A percentile compares a stretch with the other conserved stretches of the same genome.
Evolutionary conservation across 805 yeast species (phyloP).

Genomic region (Starmerella etchellsii): DNA sequence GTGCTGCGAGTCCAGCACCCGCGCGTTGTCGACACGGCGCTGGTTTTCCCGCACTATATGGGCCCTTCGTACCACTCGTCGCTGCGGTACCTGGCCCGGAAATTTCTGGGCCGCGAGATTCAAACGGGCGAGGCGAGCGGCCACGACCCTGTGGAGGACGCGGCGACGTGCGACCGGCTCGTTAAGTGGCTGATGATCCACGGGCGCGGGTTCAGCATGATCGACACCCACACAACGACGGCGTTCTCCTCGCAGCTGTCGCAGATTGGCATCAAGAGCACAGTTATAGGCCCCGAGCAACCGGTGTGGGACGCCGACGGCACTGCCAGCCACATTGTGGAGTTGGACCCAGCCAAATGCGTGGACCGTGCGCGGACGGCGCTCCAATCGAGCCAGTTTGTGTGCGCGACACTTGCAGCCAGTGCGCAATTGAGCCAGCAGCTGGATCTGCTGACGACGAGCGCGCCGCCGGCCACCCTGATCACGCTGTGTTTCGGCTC

Average conservation of each 20-base stretch:
- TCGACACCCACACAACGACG: conserved; percentile 3
- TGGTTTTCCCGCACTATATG: conserved; percentile 57
- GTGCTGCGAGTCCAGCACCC: conserved; percentile 65
- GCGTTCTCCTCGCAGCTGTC: conserved; percentile 1
- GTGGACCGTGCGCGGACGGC: conserved; percentile 2
- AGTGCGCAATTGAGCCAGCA: conserved; percentile 30
- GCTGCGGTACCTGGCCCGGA: conserved; percentile 52
- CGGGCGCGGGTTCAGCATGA: conserved; percentile 53
- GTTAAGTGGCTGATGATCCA: conserved; percentile 54
- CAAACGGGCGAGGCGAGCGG: conserved; percentile 49
- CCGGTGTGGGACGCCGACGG: conserved; percentile 26
- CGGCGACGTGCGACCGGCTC: conserved; percentile 64
- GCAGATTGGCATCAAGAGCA: conserved; percentile 18
- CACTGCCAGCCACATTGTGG: conserved; percentile 23
- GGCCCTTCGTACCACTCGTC: conserved; percentile 78
- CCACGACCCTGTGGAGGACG: conserved; percentile 82
- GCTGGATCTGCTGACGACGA: conserved; percentile 37
- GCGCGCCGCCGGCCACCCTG: conserved; percentile 46
- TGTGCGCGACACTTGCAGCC: conserved; percentile 3
- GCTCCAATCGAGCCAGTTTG: background rate
- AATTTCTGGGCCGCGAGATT: conserved; percentile 43
- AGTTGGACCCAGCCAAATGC: conserved; percentile 9
- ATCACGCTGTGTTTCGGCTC: conserved; percentile 50
- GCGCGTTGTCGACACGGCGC: conserved; percentile 64
- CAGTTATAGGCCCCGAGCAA: conserved; percentile 28